Conservation (phyloP, 2,329 filamentous ascomycete genomes). For the Phoma sp. region DNA sequence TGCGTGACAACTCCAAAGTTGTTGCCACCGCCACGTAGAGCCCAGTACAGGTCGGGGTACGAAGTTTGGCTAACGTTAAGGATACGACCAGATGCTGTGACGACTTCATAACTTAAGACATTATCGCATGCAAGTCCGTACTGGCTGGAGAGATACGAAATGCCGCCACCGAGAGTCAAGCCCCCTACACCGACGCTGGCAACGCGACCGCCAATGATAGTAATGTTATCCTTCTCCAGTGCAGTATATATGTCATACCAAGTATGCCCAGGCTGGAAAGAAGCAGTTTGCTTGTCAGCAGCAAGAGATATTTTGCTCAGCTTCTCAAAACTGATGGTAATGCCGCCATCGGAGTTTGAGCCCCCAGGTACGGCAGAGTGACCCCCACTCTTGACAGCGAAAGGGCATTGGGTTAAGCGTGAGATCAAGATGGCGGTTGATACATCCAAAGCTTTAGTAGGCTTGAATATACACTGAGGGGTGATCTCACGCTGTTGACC, state of each 20-base stretch:
- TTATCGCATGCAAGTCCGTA: slow-evolving; percentile 42
- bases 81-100: slow-evolving; percentile 29
- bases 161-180: slow-evolving; percentile 37
- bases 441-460: slow-evolving; percentile 18
- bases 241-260: slow-evolving; percentile 47
- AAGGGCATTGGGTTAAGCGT: slow-evolving; percentile 40
- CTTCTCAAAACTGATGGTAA: slow-evolving; percentile 53
- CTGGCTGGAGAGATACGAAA: slow-evolving; percentile 35
- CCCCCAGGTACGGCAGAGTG: slow-evolving; percentile 52
- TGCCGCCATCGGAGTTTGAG: slow-evolving; percentile 52
- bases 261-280: slow-evolving; percentile 43
- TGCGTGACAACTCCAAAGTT: slow-evolving; percentile 48
- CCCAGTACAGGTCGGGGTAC: slow-evolving; percentile 51
- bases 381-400: slow-evolving; percentile 55
- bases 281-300: slow-evolving; percentile 33
- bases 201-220: slow-evolving; percentile 39
- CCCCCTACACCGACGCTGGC: slow-evolving; percentile 31
- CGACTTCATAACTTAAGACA: slow-evolving; percentile 45
- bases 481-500: slow-evolving; percentile 22
- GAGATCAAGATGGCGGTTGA: slow-evolving; percentile 24
- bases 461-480: slow-evolving; percentile 28
- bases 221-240: slow-evolving; percentile 29
- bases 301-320: slow-evolving; percentile 39
- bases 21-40: slow-evolving; percentile 46
- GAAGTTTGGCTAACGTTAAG: slow-evolving; percentile 28